Conservation (phyloP, 495 filamentous ascomycete genomes). For the Aspergillus wentii region DNA sequence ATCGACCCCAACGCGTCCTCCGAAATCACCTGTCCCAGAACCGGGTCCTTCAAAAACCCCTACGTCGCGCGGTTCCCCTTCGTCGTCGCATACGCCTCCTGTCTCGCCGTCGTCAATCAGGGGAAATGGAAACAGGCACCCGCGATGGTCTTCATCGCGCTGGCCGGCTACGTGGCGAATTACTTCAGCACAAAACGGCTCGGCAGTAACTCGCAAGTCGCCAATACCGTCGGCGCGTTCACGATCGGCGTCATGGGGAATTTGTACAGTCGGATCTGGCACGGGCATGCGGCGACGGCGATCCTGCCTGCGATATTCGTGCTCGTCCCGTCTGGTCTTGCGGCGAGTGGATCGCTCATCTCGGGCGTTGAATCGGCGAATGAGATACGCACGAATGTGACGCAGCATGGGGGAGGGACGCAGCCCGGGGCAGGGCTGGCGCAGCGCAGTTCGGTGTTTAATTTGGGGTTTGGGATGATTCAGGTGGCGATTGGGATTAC, state of each 20-base stretch:
- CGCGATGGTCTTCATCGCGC: constrained; percentile 71
- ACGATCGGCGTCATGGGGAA: constrained; percentile 79
- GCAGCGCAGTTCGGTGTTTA: constrained; percentile 21
- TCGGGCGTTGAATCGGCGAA: constrained; percentile 73
- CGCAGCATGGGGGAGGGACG: constrained; percentile 8
- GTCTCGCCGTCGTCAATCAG: constrained; percentile 78
- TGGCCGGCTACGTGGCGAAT: constrained; percentile 77
- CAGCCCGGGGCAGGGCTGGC: constrained; percentile 7
- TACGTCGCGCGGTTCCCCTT: constrained; percentile 46
- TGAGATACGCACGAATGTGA: constrained; percentile 55
- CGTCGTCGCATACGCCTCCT: constrained; percentile 46
- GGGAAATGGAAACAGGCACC: constrained; percentile 87
- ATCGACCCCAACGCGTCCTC: constrained; percentile 70
- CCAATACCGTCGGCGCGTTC: constrained; percentile 77
- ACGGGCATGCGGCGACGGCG: constrained; percentile 77
- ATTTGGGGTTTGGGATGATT: constrained; percentile 46
- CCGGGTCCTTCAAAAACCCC: constrained; percentile 22
- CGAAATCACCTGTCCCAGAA: constrained; percentile 55
- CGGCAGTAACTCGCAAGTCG: constrained; percentile 70
- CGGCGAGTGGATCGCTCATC: constrained; percentile 72
- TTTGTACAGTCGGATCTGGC: constrained; percentile 70
- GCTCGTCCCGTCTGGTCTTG: constrained; percentile 80
- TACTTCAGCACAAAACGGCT: constrained; percentile 69
- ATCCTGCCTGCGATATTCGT: constrained; percentile 89
- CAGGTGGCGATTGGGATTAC: constrained; percentile 90